Evolutionary conservation across 1,139 yeast species (phyloP).

Genomic region (Pichia cactophila): DNA sequence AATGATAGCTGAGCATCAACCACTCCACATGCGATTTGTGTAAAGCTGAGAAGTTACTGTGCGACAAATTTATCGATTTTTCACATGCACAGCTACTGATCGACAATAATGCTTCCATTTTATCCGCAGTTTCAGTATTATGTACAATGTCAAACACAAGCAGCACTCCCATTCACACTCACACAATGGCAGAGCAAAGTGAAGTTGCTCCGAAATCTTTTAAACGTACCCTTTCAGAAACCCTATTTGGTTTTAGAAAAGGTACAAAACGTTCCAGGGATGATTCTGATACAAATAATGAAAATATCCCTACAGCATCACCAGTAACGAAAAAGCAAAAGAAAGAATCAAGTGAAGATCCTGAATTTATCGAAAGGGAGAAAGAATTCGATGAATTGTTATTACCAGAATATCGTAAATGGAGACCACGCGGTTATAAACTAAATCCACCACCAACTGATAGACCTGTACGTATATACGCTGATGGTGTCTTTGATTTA

Average conservation of each 20-base stretch:
- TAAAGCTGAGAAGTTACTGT: too few species aligned
- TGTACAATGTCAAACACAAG: neutral
- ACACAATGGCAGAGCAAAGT: neutral
- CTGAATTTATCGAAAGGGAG: constrained; percentile 18
- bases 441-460: constrained; percentile 80
- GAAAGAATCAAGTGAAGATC: constrained; percentile 4
- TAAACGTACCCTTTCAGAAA: constrained; percentile 11
- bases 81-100: neutral
- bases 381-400: constrained; percentile 27
- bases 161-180: neutral
- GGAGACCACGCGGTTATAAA: constrained; percentile 60
- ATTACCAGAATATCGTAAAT: constrained; percentile 57
- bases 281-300: constrained; percentile 3
- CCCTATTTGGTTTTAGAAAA: constrained; percentile 8
- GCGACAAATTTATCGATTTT: neutral
- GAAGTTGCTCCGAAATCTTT: constrained; percentile 4
- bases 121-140: too few species aligned
- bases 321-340: neutral
- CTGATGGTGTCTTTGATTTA: constrained; percentile 95
- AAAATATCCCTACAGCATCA: neutral
- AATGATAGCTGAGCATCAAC: neutral
- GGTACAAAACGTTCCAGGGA: constrained; percentile 6
- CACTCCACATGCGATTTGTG: too few species aligned
- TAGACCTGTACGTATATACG: constrained; percentile 84
- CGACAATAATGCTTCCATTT: too few species aligned